These are phyloP conservation scores for Myxozyma neotropica DNA, from an alignment of 805 yeast genomes.

Conservation along the genomic window DNA sequence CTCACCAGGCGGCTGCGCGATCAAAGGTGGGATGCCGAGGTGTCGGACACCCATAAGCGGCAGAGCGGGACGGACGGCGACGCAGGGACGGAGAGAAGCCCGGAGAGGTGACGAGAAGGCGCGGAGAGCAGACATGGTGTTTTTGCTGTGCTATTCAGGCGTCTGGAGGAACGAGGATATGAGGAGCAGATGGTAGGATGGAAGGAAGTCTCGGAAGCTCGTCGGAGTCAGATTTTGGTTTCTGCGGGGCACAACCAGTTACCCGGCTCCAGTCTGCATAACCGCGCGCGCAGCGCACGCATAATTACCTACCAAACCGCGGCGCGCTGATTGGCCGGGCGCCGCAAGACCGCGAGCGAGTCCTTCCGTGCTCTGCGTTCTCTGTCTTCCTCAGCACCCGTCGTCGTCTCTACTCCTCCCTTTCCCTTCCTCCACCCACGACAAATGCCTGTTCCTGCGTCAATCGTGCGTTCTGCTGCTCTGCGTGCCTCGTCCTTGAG, in stretches of 20 bases:
- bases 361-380: background rate
- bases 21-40: slow-evolving; percentile 33
- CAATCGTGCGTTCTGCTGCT: slow-evolving; percentile 27
- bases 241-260: slow-evolving; percentile 3
- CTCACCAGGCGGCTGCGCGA: slow-evolving; percentile 33
- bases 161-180: background rate
- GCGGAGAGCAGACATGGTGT: slow-evolving; percentile 19
- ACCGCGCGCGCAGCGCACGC: slow-evolving; percentile 1
- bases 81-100: slow-evolving; percentile 16
- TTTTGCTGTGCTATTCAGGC: background rate
- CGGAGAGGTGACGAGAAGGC: slow-evolving; percentile 22
- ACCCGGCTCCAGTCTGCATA: slow-evolving; percentile 10
- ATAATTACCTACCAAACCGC: slow-evolving; percentile 2
- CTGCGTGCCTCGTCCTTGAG: slow-evolving; percentile 21
- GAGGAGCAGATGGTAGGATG: background rate
- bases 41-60: slow-evolving; percentile 24
- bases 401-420: slow-evolving; percentile 4
- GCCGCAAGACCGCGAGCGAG: background rate
- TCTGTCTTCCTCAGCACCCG: too few species aligned
- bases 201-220: slow-evolving; percentile 1
- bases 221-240: background rate
- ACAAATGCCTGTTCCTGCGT: slow-evolving; percentile 33
- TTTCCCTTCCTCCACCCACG: slow-evolving; percentile 1
- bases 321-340: slow-evolving; percentile 24
- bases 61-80: slow-evolving; percentile 10